These are phyloP conservation scores for Monilinia polystroma DNA, from an alignment of 2,329 filamentous ascomycete genomes.

Conservation along the genomic window DNA sequence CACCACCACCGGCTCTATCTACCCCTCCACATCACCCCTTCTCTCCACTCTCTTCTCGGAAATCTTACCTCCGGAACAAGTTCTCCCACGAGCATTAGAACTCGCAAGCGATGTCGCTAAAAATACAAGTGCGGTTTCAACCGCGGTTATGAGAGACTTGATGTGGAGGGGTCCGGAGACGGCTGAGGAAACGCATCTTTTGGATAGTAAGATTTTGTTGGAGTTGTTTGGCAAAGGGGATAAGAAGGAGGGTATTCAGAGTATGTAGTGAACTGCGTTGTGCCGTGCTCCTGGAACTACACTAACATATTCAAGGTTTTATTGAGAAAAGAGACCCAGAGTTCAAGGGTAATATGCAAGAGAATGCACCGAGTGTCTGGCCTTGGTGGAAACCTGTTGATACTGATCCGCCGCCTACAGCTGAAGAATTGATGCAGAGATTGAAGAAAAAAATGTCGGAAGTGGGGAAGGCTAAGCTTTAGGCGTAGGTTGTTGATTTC, in stretches of 20 bases:
- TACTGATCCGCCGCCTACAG: slow-evolving; percentile 37
- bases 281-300: too few species aligned
- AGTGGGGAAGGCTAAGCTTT: slow-evolving; percentile 1
- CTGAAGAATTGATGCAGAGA: slow-evolving; percentile 30
- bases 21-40: slow-evolving; percentile 50
- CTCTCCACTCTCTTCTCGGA: slow-evolving; percentile 66
- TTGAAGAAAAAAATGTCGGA: slow-evolving; percentile 5
- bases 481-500: too few species aligned
- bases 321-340: slow-evolving; percentile 58
- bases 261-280: slow-evolving; percentile 27
- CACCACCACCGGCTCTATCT: slow-evolving; percentile 64
- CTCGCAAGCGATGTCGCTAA: slow-evolving; percentile 64
- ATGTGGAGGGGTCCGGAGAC: slow-evolving; percentile 60
- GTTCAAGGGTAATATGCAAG: slow-evolving; percentile 56
- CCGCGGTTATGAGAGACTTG: slow-evolving; percentile 68
- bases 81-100: slow-evolving; percentile 63
- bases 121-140: slow-evolving; percentile 64
- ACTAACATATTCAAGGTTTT: slow-evolving; percentile 42
- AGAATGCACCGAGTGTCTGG: slow-evolving; percentile 53
- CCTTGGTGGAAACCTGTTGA: slow-evolving; percentile 61
- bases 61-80: slow-evolving; percentile 57
- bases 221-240: slow-evolving; percentile 57
- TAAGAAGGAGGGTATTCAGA: slow-evolving; percentile 58
- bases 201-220: slow-evolving; percentile 65
- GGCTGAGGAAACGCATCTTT: slow-evolving; percentile 67